phyloP scores from a whole-genome alignment of 345 rosid species.

The Melastoma malabathricum region DNA sequence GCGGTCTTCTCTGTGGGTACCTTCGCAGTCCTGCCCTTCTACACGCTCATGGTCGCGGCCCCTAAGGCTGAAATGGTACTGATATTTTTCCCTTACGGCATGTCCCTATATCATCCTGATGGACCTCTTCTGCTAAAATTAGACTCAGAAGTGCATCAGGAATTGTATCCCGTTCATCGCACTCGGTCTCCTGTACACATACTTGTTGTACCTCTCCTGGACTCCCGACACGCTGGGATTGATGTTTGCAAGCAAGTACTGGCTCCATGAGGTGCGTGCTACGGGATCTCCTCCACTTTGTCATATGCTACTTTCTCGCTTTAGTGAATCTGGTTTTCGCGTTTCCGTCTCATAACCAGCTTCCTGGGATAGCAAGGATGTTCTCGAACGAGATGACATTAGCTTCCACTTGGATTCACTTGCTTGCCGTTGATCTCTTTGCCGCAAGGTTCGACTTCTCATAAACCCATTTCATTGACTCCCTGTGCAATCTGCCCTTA shows the following conservation, averaged over 20 bases:
- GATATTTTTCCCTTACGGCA: too few species aligned
- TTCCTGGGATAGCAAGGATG: conserved; percentile 78
- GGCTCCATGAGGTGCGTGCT: conserved; percentile 66
- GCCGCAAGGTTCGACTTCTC: conserved; percentile 58
- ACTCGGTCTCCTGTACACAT: conserved; percentile 62
- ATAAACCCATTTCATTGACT: not conserved
- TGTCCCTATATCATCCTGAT: not conserved
- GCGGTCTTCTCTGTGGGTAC: conserved; percentile 64
- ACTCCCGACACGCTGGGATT: conserved; percentile 53
- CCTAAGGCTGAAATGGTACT: conserved; percentile 69
- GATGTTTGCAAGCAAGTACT: conserved; percentile 69
- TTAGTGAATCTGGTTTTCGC: not conserved
- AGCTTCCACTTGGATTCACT: conserved; percentile 97
- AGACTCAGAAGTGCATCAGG: conserved; percentile 73
- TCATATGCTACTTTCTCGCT: not conserved
- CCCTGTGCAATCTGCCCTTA: not conserved
- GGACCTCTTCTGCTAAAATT: conserved; percentile 10
- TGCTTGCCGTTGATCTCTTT: conserved; percentile 69
- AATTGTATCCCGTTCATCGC: conserved; percentile 48
- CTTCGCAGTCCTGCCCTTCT: conserved; percentile 76
- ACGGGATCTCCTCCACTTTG: not conserved
- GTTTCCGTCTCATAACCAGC: conserved; percentile 14
- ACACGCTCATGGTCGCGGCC: conserved; percentile 82
- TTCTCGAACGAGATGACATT: conserved; percentile 72
- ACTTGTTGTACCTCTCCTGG: conserved; percentile 77